Conservation (phyloP, 2,329 filamentous ascomycete species). For the Tolypocladium cylindrosporum region DNA sequence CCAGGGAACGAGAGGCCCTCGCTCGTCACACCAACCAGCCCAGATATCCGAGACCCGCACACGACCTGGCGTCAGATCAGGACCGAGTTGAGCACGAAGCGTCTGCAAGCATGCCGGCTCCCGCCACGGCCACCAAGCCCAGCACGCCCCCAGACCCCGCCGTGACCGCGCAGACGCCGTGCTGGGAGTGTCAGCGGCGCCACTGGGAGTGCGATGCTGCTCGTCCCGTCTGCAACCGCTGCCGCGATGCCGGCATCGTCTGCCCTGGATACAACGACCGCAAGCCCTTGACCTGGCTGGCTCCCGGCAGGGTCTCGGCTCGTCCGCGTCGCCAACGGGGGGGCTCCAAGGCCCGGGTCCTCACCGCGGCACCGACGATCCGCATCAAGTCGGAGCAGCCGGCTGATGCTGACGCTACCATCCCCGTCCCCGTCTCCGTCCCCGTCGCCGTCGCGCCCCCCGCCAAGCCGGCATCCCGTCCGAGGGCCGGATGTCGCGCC, state of each 20-base stretch:
- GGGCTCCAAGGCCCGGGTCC: neutral
- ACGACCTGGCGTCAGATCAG: neutral
- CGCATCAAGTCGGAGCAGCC: neutral
- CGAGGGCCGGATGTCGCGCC: neutral
- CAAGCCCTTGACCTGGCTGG: slow-evolving; percentile 28
- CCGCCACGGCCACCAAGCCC: neutral
- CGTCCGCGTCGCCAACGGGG: slow-evolving; percentile 9
- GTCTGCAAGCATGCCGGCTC: neutral
- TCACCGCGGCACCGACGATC: neutral
- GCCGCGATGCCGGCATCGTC: slow-evolving; percentile 18
- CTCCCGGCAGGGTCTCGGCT: slow-evolving; percentile 24
- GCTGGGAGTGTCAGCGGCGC: slow-evolving; percentile 32
- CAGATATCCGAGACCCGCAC: neutral
- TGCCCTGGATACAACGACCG: slow-evolving; percentile 29
- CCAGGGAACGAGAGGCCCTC: neutral
- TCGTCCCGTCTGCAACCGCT: slow-evolving; percentile 25
- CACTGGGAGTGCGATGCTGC: slow-evolving; percentile 27
- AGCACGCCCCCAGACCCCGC: neutral
- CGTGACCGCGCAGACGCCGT: slow-evolving; percentile 13
- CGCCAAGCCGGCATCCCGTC: neutral
- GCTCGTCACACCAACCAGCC: neutral
- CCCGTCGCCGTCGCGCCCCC: neutral
- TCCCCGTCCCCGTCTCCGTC: too few species aligned
- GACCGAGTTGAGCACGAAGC: neutral
- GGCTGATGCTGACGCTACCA: neutral